Conservation (phyloP, 1,284 basidiomycete species). For the Apiotrichum montevideense region DNA sequence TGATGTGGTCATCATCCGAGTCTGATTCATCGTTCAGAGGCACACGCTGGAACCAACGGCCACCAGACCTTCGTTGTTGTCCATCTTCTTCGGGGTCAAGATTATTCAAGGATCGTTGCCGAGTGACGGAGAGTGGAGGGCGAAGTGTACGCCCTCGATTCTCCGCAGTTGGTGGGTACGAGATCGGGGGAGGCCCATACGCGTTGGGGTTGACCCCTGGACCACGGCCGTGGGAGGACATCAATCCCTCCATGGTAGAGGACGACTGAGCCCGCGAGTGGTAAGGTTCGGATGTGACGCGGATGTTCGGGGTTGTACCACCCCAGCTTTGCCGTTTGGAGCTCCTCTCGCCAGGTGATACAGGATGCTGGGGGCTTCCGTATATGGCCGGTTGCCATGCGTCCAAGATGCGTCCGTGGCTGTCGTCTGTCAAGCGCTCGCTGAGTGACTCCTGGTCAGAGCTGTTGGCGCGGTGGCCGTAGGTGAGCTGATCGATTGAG, state of each 20-base stretch:
- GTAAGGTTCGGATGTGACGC: constrained; percentile 15
- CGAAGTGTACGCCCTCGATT: constrained; percentile 24
- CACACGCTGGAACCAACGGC: constrained; percentile 8
- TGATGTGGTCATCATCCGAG: constrained; percentile 7
- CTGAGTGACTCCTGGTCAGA: constrained; percentile 11
- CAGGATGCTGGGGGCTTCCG: not conserved
- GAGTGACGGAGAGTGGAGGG: constrained; percentile 31
- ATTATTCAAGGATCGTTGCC: constrained; percentile 36
- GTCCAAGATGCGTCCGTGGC: constrained; percentile 34
- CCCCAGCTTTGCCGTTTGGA: constrained; percentile 1
- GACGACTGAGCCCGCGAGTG: constrained; percentile 30
- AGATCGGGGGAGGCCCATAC: not conserved
- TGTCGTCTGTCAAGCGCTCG: constrained; percentile 17
- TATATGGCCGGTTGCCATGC: constrained; percentile 13
- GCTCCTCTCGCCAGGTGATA: constrained; percentile 9
- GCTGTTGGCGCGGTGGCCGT: constrained; percentile 6
- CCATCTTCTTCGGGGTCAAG: constrained; percentile 17
- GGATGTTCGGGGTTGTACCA: constrained; percentile 14
- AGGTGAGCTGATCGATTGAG: constrained; percentile 10
- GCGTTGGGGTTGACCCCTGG: not conserved
- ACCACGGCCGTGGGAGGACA: not conserved
- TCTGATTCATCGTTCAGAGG: constrained; percentile 2
- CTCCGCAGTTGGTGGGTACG: constrained; percentile 10
- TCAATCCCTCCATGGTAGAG: constrained; percentile 23
- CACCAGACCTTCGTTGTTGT: constrained; percentile 5